A percentile compares a stretch with the other conserved stretches of the same genome.
phyloP scores from a whole-genome alignment of 1,284 basidiomycete species.

The Tilletia horrida region DNA sequence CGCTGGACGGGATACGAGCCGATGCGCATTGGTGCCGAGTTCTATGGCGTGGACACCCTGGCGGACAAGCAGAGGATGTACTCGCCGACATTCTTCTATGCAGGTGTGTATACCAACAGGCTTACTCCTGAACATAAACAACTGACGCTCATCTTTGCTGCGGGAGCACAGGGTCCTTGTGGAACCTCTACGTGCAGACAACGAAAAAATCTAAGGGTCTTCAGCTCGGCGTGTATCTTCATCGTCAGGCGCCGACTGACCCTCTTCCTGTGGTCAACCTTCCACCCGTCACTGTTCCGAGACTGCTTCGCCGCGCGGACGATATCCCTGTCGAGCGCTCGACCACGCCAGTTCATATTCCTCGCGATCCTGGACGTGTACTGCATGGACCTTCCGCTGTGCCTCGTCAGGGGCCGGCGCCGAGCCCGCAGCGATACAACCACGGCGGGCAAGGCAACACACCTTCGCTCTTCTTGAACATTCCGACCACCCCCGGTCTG shows the following conservation, averaged over 20 bases:
- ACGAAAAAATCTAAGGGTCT: constrained; percentile 68
- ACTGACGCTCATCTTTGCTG: neutral
- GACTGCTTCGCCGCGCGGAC: constrained; percentile 3
- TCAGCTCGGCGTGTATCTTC: constrained; percentile 85
- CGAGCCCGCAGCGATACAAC: neutral
- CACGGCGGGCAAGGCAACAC: constrained; percentile 5
- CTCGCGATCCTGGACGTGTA: neutral
- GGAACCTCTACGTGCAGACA: constrained; percentile 83
- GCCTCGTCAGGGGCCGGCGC: neutral
- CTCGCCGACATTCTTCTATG: constrained; percentile 59
- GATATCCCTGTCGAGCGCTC: neutral
- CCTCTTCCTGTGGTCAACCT: constrained; percentile 48
- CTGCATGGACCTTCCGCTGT: neutral
- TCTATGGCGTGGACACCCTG: constrained; percentile 78
- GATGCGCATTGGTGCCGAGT: constrained; percentile 71
- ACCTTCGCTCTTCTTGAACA: constrained; percentile 4
- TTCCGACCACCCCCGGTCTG: neutral
- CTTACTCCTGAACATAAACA: neutral
- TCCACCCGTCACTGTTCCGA: neutral
- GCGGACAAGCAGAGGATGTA: constrained; percentile 70
- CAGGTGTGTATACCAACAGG: constrained; percentile 31
- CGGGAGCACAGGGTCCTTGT: constrained; percentile 65
- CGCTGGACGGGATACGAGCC: constrained; percentile 44
- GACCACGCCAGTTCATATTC: neutral
- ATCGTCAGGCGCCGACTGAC: constrained; percentile 74